A percentile compares a stretch with the other conserved stretches of the same genome.
These are phyloP conservation scores for Pistacia integerrima DNA, from an alignment of 345 rosid genomes.

Conservation along the genomic window DNA sequence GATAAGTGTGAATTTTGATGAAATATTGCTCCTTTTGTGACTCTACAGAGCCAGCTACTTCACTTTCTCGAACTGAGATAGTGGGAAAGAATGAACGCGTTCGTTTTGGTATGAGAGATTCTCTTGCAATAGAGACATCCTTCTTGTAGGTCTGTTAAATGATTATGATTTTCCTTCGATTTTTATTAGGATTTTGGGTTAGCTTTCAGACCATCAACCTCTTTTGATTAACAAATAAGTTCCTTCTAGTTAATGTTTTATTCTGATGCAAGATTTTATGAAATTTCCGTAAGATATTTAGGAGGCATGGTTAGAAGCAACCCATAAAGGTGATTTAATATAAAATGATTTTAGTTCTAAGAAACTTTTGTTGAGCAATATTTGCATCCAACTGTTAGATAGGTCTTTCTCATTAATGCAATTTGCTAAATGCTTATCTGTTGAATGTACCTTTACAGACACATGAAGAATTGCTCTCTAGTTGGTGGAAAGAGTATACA, in stretches of 20 bases:
- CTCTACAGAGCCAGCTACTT: conserved; percentile 81
- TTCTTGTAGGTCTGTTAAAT: conserved; percentile 68
- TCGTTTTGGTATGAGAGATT: conserved; percentile 96
- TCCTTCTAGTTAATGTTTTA: neutral
- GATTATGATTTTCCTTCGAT: conserved; percentile 16
- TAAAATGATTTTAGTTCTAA: neutral
- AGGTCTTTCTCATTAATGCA: neutral
- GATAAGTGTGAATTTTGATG: neutral
- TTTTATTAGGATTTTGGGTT: neutral
- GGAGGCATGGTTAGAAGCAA: neutral
- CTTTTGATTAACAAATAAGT: neutral
- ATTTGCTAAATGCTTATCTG: conserved; percentile 2
- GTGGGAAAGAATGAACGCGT: conserved; percentile 89
- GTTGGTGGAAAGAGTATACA: conserved; percentile 98
- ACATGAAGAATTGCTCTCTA: conserved; percentile 90
- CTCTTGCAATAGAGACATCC: conserved; percentile 94
- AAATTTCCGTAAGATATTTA: neutral
- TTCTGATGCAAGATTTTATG: neutral
- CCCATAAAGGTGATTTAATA: neutral
- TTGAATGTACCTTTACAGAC: conserved; percentile 45
- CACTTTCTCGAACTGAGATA: conserved; percentile 74
- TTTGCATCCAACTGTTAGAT: conserved; percentile 8
- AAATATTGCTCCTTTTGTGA: conserved; percentile 23
- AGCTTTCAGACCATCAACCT: neutral
- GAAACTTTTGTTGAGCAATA: neutral